Conservation (phyloP, 2,329 filamentous ascomycete genomes). For the Aspergillaceae sp. region DNA sequence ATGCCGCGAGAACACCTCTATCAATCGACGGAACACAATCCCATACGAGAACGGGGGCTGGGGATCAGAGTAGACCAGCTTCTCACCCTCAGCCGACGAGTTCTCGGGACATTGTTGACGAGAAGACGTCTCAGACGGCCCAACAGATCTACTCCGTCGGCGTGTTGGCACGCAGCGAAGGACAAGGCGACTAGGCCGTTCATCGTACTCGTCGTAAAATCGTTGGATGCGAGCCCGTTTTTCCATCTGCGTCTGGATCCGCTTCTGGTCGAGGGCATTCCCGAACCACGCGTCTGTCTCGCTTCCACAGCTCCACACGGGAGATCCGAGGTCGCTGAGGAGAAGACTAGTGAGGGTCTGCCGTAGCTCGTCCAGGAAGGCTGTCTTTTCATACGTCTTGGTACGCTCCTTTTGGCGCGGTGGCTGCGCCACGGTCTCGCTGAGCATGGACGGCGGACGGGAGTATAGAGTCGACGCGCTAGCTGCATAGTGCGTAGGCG, state of each 20-base stretch:
- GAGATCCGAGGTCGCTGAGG: constrained; percentile 78
- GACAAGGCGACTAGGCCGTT: constrained; percentile 18
- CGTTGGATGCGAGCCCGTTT: constrained; percentile 30
- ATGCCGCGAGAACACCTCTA: constrained; percentile 81
- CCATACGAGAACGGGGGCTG: constrained; percentile 61
- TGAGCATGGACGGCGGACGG: constrained; percentile 35
- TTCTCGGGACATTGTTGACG: not conserved
- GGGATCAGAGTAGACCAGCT: constrained; percentile 29
- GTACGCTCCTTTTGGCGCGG: constrained; percentile 25
- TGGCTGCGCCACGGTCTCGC: constrained; percentile 25
- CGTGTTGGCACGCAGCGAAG: constrained; percentile 14
- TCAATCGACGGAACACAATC: constrained; percentile 66
- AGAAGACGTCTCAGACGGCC: constrained; percentile 9
- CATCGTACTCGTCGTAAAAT: constrained; percentile 31
- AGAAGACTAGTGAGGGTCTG: constrained; percentile 75
- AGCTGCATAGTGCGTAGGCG: constrained; percentile 55
- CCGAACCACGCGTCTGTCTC: constrained; percentile 86
- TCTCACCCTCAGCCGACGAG: not conserved
- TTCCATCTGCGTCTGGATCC: constrained; percentile 32
- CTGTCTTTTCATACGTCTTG: constrained; percentile 58
- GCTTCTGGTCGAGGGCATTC: constrained; percentile 44
- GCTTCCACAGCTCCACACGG: constrained; percentile 78
- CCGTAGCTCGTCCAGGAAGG: constrained; percentile 69
- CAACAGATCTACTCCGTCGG: constrained; percentile 29
- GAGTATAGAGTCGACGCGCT: constrained; percentile 51